phyloP scores from a whole-genome alignment of 1,284 basidiomycete genomes.

The Papiliotrema terrestris region DNA sequence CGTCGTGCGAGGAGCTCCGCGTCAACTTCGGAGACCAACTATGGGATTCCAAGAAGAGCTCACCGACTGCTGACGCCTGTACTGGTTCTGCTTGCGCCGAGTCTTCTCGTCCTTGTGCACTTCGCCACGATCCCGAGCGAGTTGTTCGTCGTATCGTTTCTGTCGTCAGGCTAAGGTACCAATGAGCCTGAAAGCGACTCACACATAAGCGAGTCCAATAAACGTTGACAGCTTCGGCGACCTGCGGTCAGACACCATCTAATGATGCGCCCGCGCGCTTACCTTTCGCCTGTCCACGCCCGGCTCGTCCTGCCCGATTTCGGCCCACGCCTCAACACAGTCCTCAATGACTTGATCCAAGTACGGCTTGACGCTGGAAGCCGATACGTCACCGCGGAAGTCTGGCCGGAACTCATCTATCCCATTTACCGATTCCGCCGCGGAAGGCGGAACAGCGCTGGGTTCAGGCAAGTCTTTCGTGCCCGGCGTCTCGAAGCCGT shows the following conservation, averaged over 20 bases:
- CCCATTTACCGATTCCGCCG: conserved; percentile 27
- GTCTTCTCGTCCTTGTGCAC: conserved; percentile 44
- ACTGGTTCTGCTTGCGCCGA: conserved; percentile 44
- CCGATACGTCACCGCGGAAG: conserved; percentile 28
- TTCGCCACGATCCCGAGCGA: conserved; percentile 35
- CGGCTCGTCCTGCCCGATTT: conserved; percentile 16
- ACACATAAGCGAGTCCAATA: conserved; percentile 41
- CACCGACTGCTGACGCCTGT: conserved; percentile 44
- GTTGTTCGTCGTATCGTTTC: conserved; percentile 45
- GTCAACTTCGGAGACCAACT: not conserved
- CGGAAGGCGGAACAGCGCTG: conserved; percentile 15
- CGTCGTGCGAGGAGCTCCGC: conserved; percentile 36
- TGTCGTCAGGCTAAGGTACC: conserved; percentile 6
- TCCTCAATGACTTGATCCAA: conserved; percentile 36
- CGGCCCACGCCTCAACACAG: conserved; percentile 26
- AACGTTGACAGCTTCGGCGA: conserved; percentile 34
- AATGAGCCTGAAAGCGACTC: conserved; percentile 5
- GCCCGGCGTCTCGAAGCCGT: conserved; percentile 33
- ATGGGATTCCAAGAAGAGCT: conserved; percentile 8
- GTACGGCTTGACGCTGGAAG: conserved; percentile 28
- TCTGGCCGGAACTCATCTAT: conserved; percentile 41
- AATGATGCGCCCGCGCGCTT: not conserved
- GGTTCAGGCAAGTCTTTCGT: conserved; percentile 36
- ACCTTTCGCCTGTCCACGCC: conserved; percentile 32
- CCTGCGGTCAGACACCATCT: conserved; percentile 14